Evolutionary conservation across 345 rosid species (phyloP), one percentile per base, ranked within the genome.

Genomic region (Limnanthes douglasii): DNA sequence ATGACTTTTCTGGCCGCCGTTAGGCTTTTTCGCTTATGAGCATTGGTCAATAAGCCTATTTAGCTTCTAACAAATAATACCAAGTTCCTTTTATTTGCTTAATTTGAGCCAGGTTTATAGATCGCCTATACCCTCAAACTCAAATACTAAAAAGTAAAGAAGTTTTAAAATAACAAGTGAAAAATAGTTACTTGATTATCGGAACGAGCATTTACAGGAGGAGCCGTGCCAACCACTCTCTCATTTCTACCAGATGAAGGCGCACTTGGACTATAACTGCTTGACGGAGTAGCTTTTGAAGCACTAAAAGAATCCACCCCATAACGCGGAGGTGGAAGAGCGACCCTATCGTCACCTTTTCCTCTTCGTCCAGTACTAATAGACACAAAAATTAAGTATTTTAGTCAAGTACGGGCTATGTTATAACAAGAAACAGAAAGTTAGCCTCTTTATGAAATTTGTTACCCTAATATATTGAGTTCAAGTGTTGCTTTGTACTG

Each of bases 401-500:
- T 8, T 8, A 2, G 30, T 8, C 30, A 26, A 8, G 30, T 2
- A 2, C 30, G 11, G 6, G 11, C 30, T 26, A 2, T 26, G 8
- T 26, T 26, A 2, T 12, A n/a, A n/a, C 30, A 26, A 12, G n/a
- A 26, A 9, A 26, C 8, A 12, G 2, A 12, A 23, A 8, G 5
- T 23, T 4, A 8, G 27, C 8, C 8, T 8, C 2, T 2, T 9
- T 12, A 34, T 35, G 60, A 48, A 44, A 22, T 43, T 33, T 10
- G n/a, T 45, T 63, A 74, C 84, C 84, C 84, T 51, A 74, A 15
- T 19, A 74, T 41, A 22, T 56, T 62, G 20, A 64, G 70, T 40
- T 74, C 84, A 4, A 74, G 45, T 10, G 84, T 70, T 30, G 84
- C 84, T 37, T 70, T 70, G 43, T 74, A 70, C 33, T 74, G 78